phyloP scores from a whole-genome alignment of 176 grass and related monocot genomes.

The Juncus inflexus region DNA sequence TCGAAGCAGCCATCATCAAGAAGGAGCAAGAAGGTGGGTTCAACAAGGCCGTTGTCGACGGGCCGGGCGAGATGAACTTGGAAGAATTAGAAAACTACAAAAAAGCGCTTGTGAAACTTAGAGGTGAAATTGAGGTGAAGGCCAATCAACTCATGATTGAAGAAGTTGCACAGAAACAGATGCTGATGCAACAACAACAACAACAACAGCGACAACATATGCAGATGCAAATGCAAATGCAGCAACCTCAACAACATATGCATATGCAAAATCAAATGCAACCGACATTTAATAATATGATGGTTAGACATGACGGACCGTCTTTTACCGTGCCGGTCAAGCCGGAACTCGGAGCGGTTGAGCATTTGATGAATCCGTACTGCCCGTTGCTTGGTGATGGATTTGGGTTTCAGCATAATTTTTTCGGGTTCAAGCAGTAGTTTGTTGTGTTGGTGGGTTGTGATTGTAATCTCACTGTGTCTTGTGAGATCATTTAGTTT shows the following conservation, averaged over 20 bases:
- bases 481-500: too few relatives aligned
- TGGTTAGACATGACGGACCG: too few relatives aligned
- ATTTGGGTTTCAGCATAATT: slow-evolving; percentile 6
- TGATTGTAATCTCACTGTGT: too few relatives aligned
- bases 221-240: not conserved
- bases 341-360: not conserved
- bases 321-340: slow-evolving; percentile 19
- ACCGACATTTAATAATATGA: too few relatives aligned
- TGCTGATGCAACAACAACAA: slow-evolving; percentile 12
- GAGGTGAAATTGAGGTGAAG: slow-evolving; percentile 18
- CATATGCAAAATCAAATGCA: too few relatives aligned
- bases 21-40: slow-evolving; percentile 19
- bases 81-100: slow-evolving; percentile 31
- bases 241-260: not conserved
- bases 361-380: slow-evolving; percentile 2
- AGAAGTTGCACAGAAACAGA: slow-evolving; percentile 21
- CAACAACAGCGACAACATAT: not conserved
- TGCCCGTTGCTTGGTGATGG: not conserved
- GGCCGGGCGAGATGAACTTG: slow-evolving; percentile 21
- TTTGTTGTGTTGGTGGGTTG: too few relatives aligned
- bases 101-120: slow-evolving; percentile 23
- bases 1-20: slow-evolving; percentile 25
- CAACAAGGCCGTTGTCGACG: slow-evolving; percentile 25
- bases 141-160: slow-evolving; percentile 32
- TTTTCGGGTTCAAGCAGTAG: not conserved